Conservation (phyloP, 2,329 filamentous ascomycete species). For the Clonostachys sp. region DNA sequence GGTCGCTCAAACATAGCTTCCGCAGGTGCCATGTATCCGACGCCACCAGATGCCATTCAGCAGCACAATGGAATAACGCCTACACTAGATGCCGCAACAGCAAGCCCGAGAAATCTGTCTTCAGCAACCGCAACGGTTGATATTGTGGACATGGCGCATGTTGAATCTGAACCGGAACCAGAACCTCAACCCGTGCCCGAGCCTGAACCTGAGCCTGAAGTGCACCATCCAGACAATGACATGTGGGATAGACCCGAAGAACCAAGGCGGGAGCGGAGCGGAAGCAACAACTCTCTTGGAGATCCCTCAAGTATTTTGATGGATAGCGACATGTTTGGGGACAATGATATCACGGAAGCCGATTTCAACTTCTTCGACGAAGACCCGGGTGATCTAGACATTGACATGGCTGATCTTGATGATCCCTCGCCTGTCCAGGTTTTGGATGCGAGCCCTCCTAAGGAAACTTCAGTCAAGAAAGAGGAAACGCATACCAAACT, state of each 20-base stretch:
- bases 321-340: constrained; percentile 67
- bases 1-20: constrained; percentile 42
- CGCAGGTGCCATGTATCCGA: constrained; percentile 62
- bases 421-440: background rate
- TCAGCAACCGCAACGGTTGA: constrained; percentile 15
- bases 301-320: constrained; percentile 61
- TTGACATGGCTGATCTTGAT: constrained; percentile 2
- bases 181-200: too few species aligned
- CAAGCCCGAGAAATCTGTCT: constrained; percentile 46
- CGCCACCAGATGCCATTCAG: constrained; percentile 63
- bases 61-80: constrained; percentile 47
- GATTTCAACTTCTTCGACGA: constrained; percentile 85
- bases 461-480: background rate
- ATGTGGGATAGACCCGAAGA: constrained; percentile 14
- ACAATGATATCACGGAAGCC: constrained; percentile 72
- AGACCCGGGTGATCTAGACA: constrained; percentile 1
- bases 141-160: constrained; percentile 20
- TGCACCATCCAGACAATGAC: constrained; percentile 10
- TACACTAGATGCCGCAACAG: constrained; percentile 48
- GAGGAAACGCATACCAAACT: constrained; percentile 3
- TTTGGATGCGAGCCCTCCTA: background rate
- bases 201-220: constrained; percentile 6
- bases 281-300: constrained; percentile 28
- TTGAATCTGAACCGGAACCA: constrained; percentile 7
- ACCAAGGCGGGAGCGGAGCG: constrained; percentile 36